Evolutionary conservation across 1,139 yeast species (phyloP).

Genomic region (Starmera stellimalicola): DNA sequence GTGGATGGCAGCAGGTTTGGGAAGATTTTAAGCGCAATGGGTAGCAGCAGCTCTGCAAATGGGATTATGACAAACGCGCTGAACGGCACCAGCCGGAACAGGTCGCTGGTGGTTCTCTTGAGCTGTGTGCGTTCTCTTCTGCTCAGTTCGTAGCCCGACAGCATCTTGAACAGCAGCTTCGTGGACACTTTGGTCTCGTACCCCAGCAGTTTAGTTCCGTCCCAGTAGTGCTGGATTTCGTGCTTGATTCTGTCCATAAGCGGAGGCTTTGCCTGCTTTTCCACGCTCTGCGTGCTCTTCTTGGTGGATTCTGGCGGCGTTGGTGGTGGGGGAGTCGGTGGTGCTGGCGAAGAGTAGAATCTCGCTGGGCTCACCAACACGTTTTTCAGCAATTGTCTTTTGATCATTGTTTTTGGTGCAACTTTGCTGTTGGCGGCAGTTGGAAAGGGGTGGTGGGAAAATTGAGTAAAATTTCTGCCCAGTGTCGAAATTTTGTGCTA

Average conservation of each 20-base stretch:
- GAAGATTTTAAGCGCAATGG: conserved; percentile 82
- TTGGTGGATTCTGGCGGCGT: too few species aligned
- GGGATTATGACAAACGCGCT: conserved; percentile 86
- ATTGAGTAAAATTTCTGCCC: too few species aligned
- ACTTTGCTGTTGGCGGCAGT: too few species aligned
- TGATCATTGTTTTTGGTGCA: too few species aligned
- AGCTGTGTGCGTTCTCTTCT: conserved; percentile 87
- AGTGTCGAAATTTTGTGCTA: too few species aligned
- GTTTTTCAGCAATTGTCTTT: too few species aligned
- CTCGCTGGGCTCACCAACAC: too few species aligned
- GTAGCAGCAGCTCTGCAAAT: conserved; percentile 86
- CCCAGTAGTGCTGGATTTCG: conserved; percentile 89
- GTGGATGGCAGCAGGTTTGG: conserved; percentile 94
- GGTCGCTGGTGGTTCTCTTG: conserved; percentile 78
- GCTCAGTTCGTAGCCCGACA: conserved; percentile 87
- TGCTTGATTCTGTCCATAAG: conserved; percentile 82
- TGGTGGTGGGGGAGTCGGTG: too few species aligned
- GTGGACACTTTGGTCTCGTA: conserved; percentile 83
- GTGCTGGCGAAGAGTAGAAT: too few species aligned
- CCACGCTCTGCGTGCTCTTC: too few species aligned
- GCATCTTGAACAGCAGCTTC: conserved; percentile 70
- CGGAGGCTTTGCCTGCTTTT: conserved; percentile 30
- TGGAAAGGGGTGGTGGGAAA: too few species aligned
- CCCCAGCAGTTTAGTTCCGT: conserved; percentile 89
- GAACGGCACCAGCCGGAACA: conserved; percentile 84